phyloP scores from a whole-genome alignment of 2,329 filamentous ascomycete genomes.

The Xylaria sp. region DNA sequence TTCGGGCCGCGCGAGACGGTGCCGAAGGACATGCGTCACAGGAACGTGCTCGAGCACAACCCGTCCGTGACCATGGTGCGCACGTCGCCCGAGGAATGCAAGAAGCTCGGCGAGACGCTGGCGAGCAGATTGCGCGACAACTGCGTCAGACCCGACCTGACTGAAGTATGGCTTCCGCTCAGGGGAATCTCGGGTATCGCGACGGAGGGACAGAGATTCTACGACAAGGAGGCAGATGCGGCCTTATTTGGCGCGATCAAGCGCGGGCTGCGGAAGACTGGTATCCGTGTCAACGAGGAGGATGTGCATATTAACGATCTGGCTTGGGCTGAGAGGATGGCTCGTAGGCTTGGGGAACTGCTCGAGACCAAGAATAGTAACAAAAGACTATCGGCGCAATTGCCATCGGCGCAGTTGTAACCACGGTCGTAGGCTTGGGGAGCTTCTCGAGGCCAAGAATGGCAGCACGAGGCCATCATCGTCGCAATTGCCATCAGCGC shows the following conservation, averaged over 20 bases:
- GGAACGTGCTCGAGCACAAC: conserved; percentile 60
- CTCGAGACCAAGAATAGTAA: conserved; percentile 4
- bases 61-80: conserved; percentile 61
- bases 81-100: conserved; percentile 53
- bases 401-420: background rate
- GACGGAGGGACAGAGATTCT: conserved; percentile 48
- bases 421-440: conserved; percentile 12
- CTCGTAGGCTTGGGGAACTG: conserved; percentile 22
- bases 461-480: background rate
- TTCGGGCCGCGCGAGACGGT: conserved; percentile 27
- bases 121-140: conserved; percentile 44
- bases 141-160: conserved; percentile 35
- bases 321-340: conserved; percentile 22
- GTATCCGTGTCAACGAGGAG: conserved; percentile 46
- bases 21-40: conserved; percentile 47
- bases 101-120: conserved; percentile 51
- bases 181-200: conserved; percentile 59
- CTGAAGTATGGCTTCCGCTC: conserved; percentile 55
- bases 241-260: conserved; percentile 50
- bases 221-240: conserved; percentile 39
- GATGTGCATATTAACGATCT: conserved; percentile 49
- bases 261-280: conserved; percentile 42
- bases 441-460: conserved; percentile 17
- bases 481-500: background rate
- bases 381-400: background rate